These are phyloP conservation scores for Aegilops tauschii DNA, from an alignment of 176 grass and related monocot genomes.

Conservation along the genomic window DNA sequence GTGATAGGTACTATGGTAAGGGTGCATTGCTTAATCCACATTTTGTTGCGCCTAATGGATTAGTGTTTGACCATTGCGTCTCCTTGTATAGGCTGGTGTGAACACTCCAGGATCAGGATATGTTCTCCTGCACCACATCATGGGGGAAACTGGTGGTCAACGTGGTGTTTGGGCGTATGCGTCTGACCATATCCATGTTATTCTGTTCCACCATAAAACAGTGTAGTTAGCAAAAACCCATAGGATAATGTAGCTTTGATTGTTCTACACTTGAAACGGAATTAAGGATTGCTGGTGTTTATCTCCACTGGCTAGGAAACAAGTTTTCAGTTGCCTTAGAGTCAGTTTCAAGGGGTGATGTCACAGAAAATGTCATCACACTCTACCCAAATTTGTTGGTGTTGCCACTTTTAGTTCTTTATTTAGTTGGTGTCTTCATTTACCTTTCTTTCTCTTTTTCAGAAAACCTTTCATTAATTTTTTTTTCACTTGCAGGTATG, in stretches of 20 bases:
- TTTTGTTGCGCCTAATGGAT: neutral
- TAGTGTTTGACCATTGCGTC: conserved; percentile 6
- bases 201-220: conserved; percentile 21
- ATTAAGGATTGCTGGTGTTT: neutral
- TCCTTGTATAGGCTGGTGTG: conserved; percentile 63
- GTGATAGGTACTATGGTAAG: conserved; percentile 91
- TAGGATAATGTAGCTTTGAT: conserved; percentile 4
- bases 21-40: conserved; percentile 8
- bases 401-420: conserved; percentile 1
- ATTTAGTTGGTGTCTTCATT: conserved; percentile 3
- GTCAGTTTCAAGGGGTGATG: conserved; percentile 7
- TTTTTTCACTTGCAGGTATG: conserved; percentile 64
- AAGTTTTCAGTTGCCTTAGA: conserved; percentile 1
- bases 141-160: conserved; percentile 90
- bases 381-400: neutral
- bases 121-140: conserved; percentile 94
- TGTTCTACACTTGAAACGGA: neutral
- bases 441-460: neutral
- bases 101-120: conserved; percentile 95
- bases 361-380: neutral
- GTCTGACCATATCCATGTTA: conserved; percentile 25
- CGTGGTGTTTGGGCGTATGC: conserved; percentile 99
- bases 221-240: neutral
- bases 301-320: conserved; percentile 8
- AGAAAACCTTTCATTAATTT: neutral